These are phyloP conservation scores for Zymoseptoria ardabiliae DNA, from an alignment of 2,329 filamentous ascomycete genomes.

Conservation along the genomic window DNA sequence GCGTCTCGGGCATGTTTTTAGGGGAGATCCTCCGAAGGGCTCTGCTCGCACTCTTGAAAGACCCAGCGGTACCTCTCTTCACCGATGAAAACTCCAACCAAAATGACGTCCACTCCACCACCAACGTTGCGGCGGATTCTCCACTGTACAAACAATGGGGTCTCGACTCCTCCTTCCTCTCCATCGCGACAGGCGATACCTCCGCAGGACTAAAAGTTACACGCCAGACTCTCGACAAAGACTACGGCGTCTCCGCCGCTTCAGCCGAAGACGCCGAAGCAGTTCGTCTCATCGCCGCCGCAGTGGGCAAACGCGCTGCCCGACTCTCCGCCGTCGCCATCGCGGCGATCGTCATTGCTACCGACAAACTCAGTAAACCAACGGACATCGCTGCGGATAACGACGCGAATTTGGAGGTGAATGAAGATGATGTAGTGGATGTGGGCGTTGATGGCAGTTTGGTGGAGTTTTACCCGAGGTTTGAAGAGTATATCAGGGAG, in stretches of 20 bases:
- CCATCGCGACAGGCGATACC: constrained; percentile 73
- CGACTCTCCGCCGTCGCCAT: constrained; percentile 82
- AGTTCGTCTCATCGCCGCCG: constrained; percentile 73
- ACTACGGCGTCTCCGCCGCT: constrained; percentile 67
- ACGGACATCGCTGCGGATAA: constrained; percentile 26
- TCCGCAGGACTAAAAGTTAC: constrained; percentile 64
- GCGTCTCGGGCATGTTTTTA: constrained; percentile 95
- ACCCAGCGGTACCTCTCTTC: constrained; percentile 64
- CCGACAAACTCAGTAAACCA: constrained; percentile 56
- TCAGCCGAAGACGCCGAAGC: constrained; percentile 79
- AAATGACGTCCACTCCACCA: constrained; percentile 63
- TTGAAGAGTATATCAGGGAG: constrained; percentile 80
- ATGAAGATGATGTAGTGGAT: constrained; percentile 67
- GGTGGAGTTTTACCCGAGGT: constrained; percentile 92
- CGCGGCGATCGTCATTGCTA: constrained; percentile 73
- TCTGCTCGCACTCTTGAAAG: constrained; percentile 63
- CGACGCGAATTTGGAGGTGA: constrained; percentile 26
- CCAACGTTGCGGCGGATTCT: constrained; percentile 57
- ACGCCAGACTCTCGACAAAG: constrained; percentile 68
- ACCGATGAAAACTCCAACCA: constrained; percentile 63
- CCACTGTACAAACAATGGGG: constrained; percentile 75
- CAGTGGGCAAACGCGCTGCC: constrained; percentile 81
- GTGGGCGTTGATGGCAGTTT: constrained; percentile 91
- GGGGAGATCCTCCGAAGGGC: constrained; percentile 84
- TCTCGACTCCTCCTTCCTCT: constrained; percentile 84